Conservation (phyloP, 768 basidiomycete species). For the Paxillus rubicundulus region DNA sequence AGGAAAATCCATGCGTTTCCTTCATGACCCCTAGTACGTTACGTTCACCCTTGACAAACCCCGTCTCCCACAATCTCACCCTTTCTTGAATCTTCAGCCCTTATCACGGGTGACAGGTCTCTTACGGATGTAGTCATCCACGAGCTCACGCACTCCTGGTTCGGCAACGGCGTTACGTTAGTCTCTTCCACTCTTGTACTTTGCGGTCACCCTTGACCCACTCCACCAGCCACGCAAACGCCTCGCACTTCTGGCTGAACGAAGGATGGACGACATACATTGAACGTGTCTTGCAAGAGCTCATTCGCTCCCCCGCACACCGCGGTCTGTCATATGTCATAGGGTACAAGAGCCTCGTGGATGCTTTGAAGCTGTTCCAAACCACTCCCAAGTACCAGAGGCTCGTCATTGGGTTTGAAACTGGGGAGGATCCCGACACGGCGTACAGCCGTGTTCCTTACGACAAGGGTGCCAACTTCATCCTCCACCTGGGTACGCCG, state of each 20-base stretch:
- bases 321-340: conserved; percentile 81
- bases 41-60: neutral
- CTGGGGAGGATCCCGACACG: conserved; percentile 75
- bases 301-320: conserved; percentile 67
- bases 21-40: conserved; percentile 82
- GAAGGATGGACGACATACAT: conserved; percentile 96
- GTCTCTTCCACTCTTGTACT: conserved; percentile 20
- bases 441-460: conserved; percentile 78
- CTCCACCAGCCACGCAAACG: conserved; percentile 54
- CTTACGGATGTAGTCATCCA: conserved; percentile 89
- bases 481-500: conserved; percentile 72
- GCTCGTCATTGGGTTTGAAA: conserved; percentile 71
- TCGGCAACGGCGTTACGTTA: conserved; percentile 86
- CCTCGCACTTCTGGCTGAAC: conserved; percentile 86
- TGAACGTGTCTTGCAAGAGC: conserved; percentile 74
- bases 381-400: conserved; percentile 69
- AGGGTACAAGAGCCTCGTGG: conserved; percentile 68
- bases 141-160: conserved; percentile 86
- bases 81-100: conserved; percentile 40
- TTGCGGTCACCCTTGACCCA: neutral
- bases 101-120: conserved; percentile 83
- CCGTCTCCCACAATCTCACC: neutral
- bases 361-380: conserved; percentile 62
- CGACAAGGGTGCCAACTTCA: conserved; percentile 86
- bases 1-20: conserved; percentile 89